A percentile compares a stretch with the other conserved stretches of the same genome.
Conservation (phyloP, 306 rosid species). For the peach (Prunus persica) region Prunus_persica_NCBIv2 NC_034014.1:4057501-4058000, state of each 20-base stretch:
- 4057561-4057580: neutral
- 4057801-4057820: conserved; percentile 1
- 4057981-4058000: conserved; percentile 63
- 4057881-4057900: conserved; percentile 77
- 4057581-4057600: neutral
- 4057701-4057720: conserved; percentile 91
- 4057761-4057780: conserved; percentile 7
- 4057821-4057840: conserved; percentile 9
- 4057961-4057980: conserved; percentile 74
- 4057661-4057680: conserved; percentile 84
- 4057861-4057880: conserved; percentile 93
- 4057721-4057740: conserved; percentile 84
- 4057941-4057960: conserved; percentile 82
- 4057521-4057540: conserved; percentile 9
- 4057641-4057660: conserved; percentile 83
- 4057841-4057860: conserved; percentile 3
- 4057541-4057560: neutral
- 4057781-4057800: conserved; percentile 11
- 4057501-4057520: conserved; percentile 46
- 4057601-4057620: neutral
- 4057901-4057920: conserved; percentile 91
- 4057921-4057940: conserved; percentile 88
- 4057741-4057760: conserved; percentile 10
- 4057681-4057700: conserved; percentile 77
- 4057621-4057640: conserved; percentile 18